Conservation (phyloP, 257 asterid genomes). For the Ophiorrhiza pumila region DNA sequence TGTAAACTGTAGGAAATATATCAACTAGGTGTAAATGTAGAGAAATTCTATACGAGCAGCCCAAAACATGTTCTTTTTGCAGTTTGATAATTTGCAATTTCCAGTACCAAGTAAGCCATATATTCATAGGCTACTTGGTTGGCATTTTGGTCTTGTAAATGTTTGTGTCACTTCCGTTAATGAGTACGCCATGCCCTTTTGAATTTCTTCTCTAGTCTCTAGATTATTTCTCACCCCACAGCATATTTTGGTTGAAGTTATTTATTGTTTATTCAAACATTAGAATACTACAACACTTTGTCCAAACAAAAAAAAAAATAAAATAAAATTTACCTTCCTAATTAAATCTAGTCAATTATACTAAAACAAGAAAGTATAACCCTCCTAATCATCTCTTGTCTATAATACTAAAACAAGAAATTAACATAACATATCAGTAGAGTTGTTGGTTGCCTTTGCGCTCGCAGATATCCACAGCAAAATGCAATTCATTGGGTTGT, state of each 20-base stretch:
- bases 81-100: neutral
- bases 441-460: neutral
- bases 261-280: no score
- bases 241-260: neutral
- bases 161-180: no score
- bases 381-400: neutral
- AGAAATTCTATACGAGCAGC: conserved; percentile 7
- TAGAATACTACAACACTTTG: no score
- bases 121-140: conserved; percentile 12
- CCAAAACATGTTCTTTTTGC: neutral
- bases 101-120: neutral
- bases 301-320: no score
- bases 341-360: no score
- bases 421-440: neutral
- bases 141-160: neutral
- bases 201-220: no score
- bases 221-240: no score
- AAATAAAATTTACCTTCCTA: no score
- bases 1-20: conserved; percentile 71
- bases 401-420: neutral
- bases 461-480: conserved; percentile 1
- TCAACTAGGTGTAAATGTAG: conserved; percentile 49
- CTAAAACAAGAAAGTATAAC: no score
- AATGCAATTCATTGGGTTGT: neutral
- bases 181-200: neutral